Evolutionary conservation across 768 basidiomycete species (phyloP).

Genomic region (Boletus subcaerulescens): DNA sequence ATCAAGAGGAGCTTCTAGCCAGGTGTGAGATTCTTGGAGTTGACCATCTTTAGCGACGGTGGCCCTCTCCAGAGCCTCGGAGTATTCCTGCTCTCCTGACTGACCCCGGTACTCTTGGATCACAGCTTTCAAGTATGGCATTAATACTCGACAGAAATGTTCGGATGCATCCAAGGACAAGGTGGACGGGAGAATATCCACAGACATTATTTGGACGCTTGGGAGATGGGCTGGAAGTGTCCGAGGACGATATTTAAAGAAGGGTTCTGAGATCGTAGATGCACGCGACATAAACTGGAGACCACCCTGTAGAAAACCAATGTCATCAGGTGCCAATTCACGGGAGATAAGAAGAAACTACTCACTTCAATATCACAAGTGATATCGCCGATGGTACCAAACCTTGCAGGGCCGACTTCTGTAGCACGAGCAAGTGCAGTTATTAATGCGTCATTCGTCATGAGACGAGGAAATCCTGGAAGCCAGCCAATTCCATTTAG

Average conservation of each 20-base stretch:
- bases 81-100: slow-evolving; percentile 25
- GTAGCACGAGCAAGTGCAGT: slow-evolving; percentile 48
- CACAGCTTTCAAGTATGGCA: slow-evolving; percentile 65
- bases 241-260: slow-evolving; percentile 50
- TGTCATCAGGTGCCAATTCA: not conserved
- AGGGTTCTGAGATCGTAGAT: slow-evolving; percentile 77
- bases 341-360: not conserved
- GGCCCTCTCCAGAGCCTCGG: slow-evolving; percentile 57
- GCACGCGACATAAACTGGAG: slow-evolving; percentile 77
- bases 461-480: slow-evolving; percentile 70
- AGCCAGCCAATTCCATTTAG: slow-evolving; percentile 89
- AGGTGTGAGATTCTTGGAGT: slow-evolving; percentile 50
- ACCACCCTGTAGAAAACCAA: slow-evolving; percentile 55
- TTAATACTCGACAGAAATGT: slow-evolving; percentile 66
- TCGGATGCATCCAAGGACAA: slow-evolving; percentile 78
- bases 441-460: slow-evolving; percentile 63
- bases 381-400: slow-evolving; percentile 79
- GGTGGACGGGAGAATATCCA: slow-evolving; percentile 87
- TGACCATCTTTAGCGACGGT: slow-evolving; percentile 64
- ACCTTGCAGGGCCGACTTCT: slow-evolving; percentile 51
- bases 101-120: slow-evolving; percentile 41
- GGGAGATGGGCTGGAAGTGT: slow-evolving; percentile 46
- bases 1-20: slow-evolving; percentile 55
- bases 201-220: slow-evolving; percentile 76
- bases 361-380: slow-evolving; percentile 81